phyloP scores from a whole-genome alignment of 2,329 filamentous ascomycete species.

The Pseudogymnoascus sp. region DNA sequence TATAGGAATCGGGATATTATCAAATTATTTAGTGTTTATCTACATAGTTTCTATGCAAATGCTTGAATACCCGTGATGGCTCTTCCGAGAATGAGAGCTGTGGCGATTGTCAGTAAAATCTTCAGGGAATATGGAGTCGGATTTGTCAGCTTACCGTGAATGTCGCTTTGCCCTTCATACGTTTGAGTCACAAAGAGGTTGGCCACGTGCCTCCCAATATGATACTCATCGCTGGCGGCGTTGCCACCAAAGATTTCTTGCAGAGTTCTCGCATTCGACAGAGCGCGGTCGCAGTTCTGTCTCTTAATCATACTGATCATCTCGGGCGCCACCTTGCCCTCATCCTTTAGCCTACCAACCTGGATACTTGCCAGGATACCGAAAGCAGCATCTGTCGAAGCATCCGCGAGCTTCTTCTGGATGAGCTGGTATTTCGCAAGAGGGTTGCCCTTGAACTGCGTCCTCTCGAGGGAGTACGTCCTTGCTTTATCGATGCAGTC shows the following conservation, averaged over 20 bases:
- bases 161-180: constrained; percentile 97
- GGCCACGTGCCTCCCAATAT: constrained; percentile 87
- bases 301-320: constrained; percentile 98
- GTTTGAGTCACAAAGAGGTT: constrained; percentile 97
- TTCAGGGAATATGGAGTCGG: not conserved
- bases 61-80: constrained; percentile 71
- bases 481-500: constrained; percentile 78
- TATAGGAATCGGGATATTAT: not conserved
- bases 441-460: constrained; percentile 93
- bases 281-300: constrained; percentile 89
- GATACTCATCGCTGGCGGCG: constrained; percentile 95
- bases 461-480: constrained; percentile 83
- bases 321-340: constrained; percentile 79
- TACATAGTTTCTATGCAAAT: constrained; percentile 49
- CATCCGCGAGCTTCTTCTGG: constrained; percentile 96
- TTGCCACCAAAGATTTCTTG: constrained; percentile 98
- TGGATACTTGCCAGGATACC: constrained; percentile 86
- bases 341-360: constrained; percentile 87
- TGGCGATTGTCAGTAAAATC: constrained; percentile 24
- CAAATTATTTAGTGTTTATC: not conserved
- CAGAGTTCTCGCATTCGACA: constrained; percentile 69
- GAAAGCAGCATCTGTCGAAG: constrained; percentile 81
- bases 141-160: constrained; percentile 59
- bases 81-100: constrained; percentile 61
- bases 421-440: constrained; percentile 93